A percentile compares a stretch with the other conserved stretches of the same genome.
These are phyloP conservation scores for Salix purpurea DNA, from an alignment of 345 rosid genomes.

Conservation along the genomic window DNA sequence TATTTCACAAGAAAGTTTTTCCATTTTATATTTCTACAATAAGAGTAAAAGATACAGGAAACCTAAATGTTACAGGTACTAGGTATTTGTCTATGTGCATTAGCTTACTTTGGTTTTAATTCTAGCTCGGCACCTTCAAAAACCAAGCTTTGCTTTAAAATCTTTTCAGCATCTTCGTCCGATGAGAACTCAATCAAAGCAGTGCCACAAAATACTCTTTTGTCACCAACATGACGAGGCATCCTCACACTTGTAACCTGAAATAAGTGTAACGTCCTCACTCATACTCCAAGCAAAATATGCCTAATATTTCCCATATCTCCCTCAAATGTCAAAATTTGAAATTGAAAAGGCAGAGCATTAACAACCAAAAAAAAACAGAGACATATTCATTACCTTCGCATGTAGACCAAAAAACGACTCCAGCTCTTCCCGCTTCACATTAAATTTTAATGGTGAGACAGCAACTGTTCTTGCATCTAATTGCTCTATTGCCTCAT, in stretches of 20 bases:
- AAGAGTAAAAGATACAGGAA: too few species aligned
- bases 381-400: constrained; percentile 41
- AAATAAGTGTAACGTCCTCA: constrained; percentile 5
- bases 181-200: constrained; percentile 80
- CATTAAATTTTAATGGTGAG: constrained; percentile 60
- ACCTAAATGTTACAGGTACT: not conserved
- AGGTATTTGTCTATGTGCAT: not conserved
- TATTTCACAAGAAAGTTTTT: not conserved
- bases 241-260: constrained; percentile 90
- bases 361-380: not conserved
- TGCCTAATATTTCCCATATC: not conserved
- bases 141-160: constrained; percentile 51
- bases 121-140: constrained; percentile 69
- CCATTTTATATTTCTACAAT: not conserved
- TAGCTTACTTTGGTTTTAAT: constrained; percentile 72
- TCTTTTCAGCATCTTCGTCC: constrained; percentile 64
- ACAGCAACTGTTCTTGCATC: constrained; percentile 71
- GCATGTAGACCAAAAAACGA: constrained; percentile 64
- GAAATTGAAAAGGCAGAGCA: not conserved
- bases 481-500: constrained; percentile 67
- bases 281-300: not conserved
- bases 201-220: constrained; percentile 67
- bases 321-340: not conserved
- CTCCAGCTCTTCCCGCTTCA: constrained; percentile 62
- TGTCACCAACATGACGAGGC: constrained; percentile 79